Conservation (phyloP, 129 eudicot genomes). For the Flaveria trinervia region DNA sequence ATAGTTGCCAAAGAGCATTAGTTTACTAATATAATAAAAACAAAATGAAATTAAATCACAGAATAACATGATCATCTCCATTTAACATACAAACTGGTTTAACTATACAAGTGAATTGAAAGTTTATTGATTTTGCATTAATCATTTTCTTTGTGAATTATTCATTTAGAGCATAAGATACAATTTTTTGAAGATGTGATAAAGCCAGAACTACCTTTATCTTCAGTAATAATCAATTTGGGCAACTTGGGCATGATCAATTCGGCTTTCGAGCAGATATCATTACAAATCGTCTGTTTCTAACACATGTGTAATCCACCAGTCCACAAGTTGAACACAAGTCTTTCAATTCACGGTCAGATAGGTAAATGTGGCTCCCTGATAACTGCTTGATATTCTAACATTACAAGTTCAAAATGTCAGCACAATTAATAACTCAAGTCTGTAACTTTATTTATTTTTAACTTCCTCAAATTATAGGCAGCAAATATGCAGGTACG, state of each 20-base stretch:
- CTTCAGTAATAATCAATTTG: too few relatives aligned
- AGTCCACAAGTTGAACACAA: constrained; percentile 79
- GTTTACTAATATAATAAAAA: not conserved
- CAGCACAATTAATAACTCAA: not conserved
- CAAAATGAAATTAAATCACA: not conserved
- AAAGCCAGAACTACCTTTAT: too few relatives aligned
- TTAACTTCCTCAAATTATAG: not conserved
- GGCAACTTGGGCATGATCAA: constrained; percentile 12
- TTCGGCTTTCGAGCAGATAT: constrained; percentile 77
- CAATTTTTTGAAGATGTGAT: not conserved
- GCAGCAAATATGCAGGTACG: not conserved
- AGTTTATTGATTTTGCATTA: constrained; percentile 1
- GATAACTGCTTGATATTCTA: constrained; percentile 69
- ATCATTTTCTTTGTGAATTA: constrained; percentile 14
- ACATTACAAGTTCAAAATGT: constrained; percentile 5
- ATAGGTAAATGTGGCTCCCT: constrained; percentile 74
- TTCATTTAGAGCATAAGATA: not conserved
- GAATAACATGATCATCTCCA: not conserved
- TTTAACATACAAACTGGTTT: not conserved
- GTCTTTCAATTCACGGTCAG: constrained; percentile 78
- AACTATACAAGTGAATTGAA: constrained; percentile 12
- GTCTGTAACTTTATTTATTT: not conserved
- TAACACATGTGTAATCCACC: constrained; percentile 53
- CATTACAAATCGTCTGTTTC: constrained; percentile 83
- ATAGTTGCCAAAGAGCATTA: too few relatives aligned